Evolutionary conservation across 371 early-diverging fungal genomes (phyloP), one percentile per base, ranked within the genome.

Genomic region (Basidiobolus meristosporus): DNA sequence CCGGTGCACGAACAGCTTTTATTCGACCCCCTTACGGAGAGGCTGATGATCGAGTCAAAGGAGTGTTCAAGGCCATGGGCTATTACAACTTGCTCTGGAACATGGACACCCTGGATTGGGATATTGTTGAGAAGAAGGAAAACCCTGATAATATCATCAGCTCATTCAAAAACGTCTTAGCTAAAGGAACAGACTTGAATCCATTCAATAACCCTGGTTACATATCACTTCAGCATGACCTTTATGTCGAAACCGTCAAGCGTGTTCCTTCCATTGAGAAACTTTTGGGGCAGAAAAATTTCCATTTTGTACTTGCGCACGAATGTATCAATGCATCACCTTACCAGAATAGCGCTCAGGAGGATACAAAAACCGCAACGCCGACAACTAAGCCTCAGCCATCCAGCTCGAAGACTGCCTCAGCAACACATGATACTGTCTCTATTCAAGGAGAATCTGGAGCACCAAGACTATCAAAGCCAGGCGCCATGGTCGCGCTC

Each of bases 21-120:
- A 58, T 56, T 47, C 56, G 70, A 18, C 66, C 70, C 5, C 68
- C 73, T 7, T 67, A 46, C 43, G 71, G 73, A 42, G 75, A 74
- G 44, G 64, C 63, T 44, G 75, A 78, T 57, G 61, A 70, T 51
- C 67, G 77, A 46, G 70, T 77, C 22, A 65, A 74, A 31, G 59
- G 53, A 40, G 59, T 73, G 38, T 63, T 64, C 36, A 51, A 52
- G 37, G 63, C 69, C 44, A 54, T 72, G 34, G 72, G 72, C 10
- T 69, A 66, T 45, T 60, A 51, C 42, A 49, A 51, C 28, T 47
- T 59, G n/a, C 51, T 57, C 38, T 64, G 62, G 62, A 53, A 59
- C 31, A 39, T 41, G 47, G 54, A 58, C 30, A 48, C 53, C 7
- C 48, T 52, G 37, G 54, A 58, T 32, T 54, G 54, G 52, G 29